These are phyloP conservation scores for Suhomyces prunicola DNA, from an alignment of 805 yeast genomes.

Conservation along the genomic window DNA sequence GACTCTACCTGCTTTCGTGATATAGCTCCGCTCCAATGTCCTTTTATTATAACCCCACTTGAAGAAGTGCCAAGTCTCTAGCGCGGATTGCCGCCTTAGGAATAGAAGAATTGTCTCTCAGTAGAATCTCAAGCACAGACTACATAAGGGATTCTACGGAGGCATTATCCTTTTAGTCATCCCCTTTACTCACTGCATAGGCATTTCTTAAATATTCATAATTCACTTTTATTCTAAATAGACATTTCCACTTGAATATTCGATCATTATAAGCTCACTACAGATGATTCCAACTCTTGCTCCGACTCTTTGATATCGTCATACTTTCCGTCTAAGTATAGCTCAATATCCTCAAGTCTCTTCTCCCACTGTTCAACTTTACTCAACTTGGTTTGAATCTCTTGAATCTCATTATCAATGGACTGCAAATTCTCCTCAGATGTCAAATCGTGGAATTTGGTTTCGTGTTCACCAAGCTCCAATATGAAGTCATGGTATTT, in stretches of 20 bases:
- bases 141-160: background rate
- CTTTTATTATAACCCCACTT: background rate
- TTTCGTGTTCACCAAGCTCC: conserved; percentile 52
- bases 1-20: background rate
- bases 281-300: background rate
- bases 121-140: background rate
- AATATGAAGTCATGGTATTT: conserved; percentile 79
- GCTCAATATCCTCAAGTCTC: conserved; percentile 58
- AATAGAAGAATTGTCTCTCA: background rate
- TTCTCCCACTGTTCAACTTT: conserved; percentile 57
- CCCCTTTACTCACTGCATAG: background rate
- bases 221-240: background rate
- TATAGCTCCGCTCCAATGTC: background rate
- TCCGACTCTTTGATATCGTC: conserved; percentile 15
- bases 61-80: background rate
- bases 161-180: background rate
- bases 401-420: conserved; percentile 72
- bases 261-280: background rate
- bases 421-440: conserved; percentile 63
- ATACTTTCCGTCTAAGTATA: conserved; percentile 44
- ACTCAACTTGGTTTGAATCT: conserved; percentile 56
- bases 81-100: background rate
- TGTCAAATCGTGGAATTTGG: conserved; percentile 56
- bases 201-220: background rate
- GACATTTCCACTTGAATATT: background rate